Evolutionary conservation across 148 eudicot genomes (phyloP).

Genomic region (Oxyria digyna): DNA sequence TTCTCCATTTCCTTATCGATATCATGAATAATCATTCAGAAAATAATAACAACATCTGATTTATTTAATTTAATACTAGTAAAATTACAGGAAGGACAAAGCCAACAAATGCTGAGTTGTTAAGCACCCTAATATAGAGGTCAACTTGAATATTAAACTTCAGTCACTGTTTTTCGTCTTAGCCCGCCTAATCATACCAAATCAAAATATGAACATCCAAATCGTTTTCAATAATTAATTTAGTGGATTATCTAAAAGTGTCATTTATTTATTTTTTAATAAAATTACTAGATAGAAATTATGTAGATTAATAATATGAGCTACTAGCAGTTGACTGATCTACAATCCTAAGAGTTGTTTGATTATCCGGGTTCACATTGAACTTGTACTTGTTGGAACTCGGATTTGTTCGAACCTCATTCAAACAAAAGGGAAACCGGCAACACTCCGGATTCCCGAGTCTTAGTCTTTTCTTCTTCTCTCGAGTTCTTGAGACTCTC

Average conservation of each 20-base stretch:
- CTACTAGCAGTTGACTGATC: background rate
- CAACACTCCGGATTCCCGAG: too few relatives aligned
- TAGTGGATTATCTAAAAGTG: background rate
- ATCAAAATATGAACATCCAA: background rate
- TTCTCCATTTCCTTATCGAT: too few relatives aligned
- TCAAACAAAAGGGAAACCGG: too few relatives aligned
- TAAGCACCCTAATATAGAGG: background rate
- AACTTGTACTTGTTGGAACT: too few relatives aligned
- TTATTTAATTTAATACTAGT: too few relatives aligned
- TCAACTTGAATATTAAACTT: background rate
- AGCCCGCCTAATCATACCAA: background rate
- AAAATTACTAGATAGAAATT: background rate
- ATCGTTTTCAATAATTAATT: background rate
- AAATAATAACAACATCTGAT: too few relatives aligned
- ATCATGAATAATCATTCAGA: too few relatives aligned
- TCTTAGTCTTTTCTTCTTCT: too few relatives aligned
- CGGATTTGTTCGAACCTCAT: too few relatives aligned
- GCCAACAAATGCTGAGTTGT: constrained; percentile 4
- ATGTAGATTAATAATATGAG: background rate
- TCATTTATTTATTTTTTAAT: background rate
- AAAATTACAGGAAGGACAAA: background rate
- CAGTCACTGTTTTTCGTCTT: background rate
- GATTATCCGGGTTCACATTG: too few relatives aligned
- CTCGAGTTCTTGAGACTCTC: too few relatives aligned
- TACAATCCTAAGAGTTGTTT: too few relatives aligned